Percentiles rank a stretch among this genome's conserved stretches.
Evolutionary conservation across 2,329 filamentous ascomycete species (phyloP).

Genomic region (Cercospora sesami): DNA sequence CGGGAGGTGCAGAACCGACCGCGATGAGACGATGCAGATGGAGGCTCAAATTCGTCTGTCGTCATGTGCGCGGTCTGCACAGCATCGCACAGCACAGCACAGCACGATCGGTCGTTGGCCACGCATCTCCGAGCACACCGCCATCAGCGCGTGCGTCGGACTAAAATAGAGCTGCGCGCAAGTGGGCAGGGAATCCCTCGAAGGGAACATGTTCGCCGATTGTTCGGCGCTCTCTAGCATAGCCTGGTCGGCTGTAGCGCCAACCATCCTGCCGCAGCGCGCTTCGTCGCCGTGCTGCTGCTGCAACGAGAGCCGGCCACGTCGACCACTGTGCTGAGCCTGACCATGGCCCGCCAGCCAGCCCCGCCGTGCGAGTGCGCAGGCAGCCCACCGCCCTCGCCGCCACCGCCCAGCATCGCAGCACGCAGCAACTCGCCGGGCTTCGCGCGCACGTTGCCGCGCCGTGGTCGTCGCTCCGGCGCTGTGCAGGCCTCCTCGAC

Average conservation of each 20-base stretch:
- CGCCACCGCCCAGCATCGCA: background rate
- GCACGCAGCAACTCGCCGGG: background rate
- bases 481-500: background rate
- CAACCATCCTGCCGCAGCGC: background rate
- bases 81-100: background rate
- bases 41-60: background rate
- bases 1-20: background rate
- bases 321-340: background rate
- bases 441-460: background rate
- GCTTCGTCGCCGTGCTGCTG: background rate
- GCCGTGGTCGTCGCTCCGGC: background rate
- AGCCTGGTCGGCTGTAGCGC: slow-evolving; percentile 2
- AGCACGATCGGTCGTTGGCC: background rate
- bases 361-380: too few relatives aligned
- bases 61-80: background rate
- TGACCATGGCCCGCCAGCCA: background rate
- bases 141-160: background rate
- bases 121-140: slow-evolving; percentile 16
- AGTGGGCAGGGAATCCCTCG: slow-evolving; percentile 12
- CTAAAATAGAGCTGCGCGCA: slow-evolving; percentile 11
- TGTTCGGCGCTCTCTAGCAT: slow-evolving; percentile 13
- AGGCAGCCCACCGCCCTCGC: background rate
- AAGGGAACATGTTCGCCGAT: slow-evolving; percentile 24
- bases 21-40: background rate
- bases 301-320: background rate